Evolutionary conservation across 129 eudicot species (phyloP), one percentile per base, ranked within the genome.

Genomic region (Ambrosia trifida): DNA sequence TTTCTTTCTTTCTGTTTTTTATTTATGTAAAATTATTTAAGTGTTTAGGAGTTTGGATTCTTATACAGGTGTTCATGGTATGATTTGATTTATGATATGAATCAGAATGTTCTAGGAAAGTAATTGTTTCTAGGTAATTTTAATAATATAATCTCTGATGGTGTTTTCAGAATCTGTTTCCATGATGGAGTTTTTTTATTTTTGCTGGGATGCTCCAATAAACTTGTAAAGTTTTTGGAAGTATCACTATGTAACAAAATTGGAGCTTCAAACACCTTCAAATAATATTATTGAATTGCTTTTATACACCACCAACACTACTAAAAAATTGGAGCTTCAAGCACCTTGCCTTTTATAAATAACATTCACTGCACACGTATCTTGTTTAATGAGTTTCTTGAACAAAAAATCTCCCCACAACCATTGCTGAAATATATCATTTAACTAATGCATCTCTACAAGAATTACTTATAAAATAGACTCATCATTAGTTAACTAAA

Each of bases 91-190:
- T 72, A 52, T 64, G 72, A 59, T 64, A 38, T 63, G 59, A 52
- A 73, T 66, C 49, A 69, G 83, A 72, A 77, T 72, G 79, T 84
- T 62, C 49, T 56, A 11, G 35, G 10, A 7, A 40, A 38, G 43
- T n/a, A n/a, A n/a, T 38, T 5, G 43, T 38, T 5, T 38, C 63
- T 76, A 20, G 41, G 69, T 64, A 36, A 63, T 20, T 62, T 64
- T 66, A 78, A 84, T 82, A 75, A 78, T 82, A 66, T 70, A 70
- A 76, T 40, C 73, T 56, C 57, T 74, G 71, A 24, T 67, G 76
- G 88, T 86, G 90, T 78, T 75, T 80, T 63, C 78, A 73, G 92
- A 84, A 84, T 86, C 85, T 80, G 77, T 70, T 70, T 80, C 80
- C 80, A 80, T 49, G 46, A 75, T 74, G 50, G 68, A 68, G 41